Base-by-base conservation (phyloP, 495 filamentous ascomycete genomes). In the Talaromyces proteolyticus region DNA sequence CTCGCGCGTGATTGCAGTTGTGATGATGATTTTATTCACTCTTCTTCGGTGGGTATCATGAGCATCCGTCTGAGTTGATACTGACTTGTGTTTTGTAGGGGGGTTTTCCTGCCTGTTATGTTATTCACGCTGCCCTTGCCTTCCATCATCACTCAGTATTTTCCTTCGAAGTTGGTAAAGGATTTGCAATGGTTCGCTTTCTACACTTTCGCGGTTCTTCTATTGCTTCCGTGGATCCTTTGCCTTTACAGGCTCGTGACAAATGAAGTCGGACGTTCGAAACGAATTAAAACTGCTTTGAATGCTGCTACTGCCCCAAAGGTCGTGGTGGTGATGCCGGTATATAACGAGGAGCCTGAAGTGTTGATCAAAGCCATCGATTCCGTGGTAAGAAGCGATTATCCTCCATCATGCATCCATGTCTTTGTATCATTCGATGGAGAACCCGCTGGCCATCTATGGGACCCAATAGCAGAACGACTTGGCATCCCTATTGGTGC, bases 341-440 rank as follows among this genome's bases (percentile, higher is more conserved):
- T 90, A 57, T 97, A 95, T 69, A 95, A 95, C 63, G 93, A 98
- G 65, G 82, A 88, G 6, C 87, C 91, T 2, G 85, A 85, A 0
- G 73, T 94, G n/a, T 69, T 97, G 52, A 73, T 97, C 44, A 87
- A 88, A 24, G 94, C 93, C 3, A 79, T 96, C 44, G 84, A 96
- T 64, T 96, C 92, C 0, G 85, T 96, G 11, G 91, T 96, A 19
- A 85, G 92, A 55, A 94, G 91, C 69, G 92, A 96, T 50, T 98
- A 98, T 57, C 93, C 93, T 18, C 80, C 90, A 8, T 84, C 86
- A 7, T 97, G 93, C 64, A 86, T 97, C 40, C 93, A 98, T 64
- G 84, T 98, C 8, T 98, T 98, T 65, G 79, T 98, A 5, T 96
- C 92, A 0, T 98, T 95, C 60, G 93, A 98, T 58, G 93, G 93